phyloP scores from a whole-genome alignment of 768 basidiomycete species.

The Mycena metata region DNA sequence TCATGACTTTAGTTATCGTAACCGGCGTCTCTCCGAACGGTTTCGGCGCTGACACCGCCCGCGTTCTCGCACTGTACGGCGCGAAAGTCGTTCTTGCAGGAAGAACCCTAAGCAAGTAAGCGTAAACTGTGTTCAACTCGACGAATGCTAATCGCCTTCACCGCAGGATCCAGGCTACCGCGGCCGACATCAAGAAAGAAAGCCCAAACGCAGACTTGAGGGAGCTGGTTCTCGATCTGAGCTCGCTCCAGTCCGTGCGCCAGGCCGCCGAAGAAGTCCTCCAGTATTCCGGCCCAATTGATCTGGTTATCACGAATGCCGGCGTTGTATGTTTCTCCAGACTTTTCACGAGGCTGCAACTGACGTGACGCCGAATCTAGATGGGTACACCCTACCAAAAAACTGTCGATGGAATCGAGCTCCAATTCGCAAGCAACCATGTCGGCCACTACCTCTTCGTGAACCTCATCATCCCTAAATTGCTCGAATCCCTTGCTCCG shows the following conservation, averaged over 20 bases:
- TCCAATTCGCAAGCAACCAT: conserved; percentile 42
- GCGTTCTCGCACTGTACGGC: conserved; percentile 16
- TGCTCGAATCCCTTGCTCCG: conserved; percentile 21
- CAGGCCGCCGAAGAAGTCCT: conserved; percentile 39
- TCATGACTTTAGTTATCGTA: conserved; percentile 8
- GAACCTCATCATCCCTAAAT: conserved; percentile 38
- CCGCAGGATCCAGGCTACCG: conserved; percentile 24
- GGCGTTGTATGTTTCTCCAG: conserved; percentile 29
- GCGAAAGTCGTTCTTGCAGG: conserved; percentile 20
- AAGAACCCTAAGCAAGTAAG: conserved; percentile 19
- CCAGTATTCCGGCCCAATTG: conserved; percentile 36
- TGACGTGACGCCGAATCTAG: background rate
- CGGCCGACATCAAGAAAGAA: conserved; percentile 23
- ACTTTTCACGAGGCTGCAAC: background rate
- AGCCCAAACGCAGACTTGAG: conserved; percentile 17
- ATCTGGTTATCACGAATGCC: conserved; percentile 42
- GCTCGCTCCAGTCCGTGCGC: conserved; percentile 32
- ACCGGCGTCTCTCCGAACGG: conserved; percentile 25
- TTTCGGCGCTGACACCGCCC: conserved; percentile 19
- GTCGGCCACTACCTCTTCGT: conserved; percentile 43
- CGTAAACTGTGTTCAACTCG: background rate
- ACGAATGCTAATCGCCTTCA: background rate
- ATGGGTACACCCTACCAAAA: conserved; percentile 41
- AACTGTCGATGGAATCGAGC: conserved; percentile 41
- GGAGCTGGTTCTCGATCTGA: conserved; percentile 34